Conservation (phyloP, 805 yeast species). For the Metschnikowia anglica region DNA sequence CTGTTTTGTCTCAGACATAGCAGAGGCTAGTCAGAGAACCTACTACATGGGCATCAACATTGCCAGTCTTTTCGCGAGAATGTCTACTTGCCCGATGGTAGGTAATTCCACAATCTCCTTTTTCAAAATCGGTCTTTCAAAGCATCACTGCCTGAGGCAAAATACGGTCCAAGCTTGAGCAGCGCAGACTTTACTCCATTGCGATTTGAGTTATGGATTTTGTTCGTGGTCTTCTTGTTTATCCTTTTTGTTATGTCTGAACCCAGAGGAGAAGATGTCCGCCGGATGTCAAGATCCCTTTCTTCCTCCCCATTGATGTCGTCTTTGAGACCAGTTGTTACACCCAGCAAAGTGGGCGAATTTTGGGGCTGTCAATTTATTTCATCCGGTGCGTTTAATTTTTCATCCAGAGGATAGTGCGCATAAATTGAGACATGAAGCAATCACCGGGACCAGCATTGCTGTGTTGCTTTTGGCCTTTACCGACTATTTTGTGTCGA, state of each 20-base stretch:
- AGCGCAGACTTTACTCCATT: conserved; percentile 34
- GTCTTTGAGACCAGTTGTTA: not conserved
- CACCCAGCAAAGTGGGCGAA: not conserved
- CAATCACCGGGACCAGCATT: conserved; percentile 24
- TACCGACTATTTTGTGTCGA: conserved; percentile 41
- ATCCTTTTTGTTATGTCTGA: conserved; percentile 50
- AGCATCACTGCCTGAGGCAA: conserved; percentile 1
- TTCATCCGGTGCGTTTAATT: conserved; percentile 53
- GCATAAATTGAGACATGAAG: conserved; percentile 20
- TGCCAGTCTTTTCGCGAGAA: conserved; percentile 59
- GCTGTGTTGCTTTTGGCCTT: conserved; percentile 47
- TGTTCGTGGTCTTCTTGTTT: conserved; percentile 32
- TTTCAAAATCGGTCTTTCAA: not conserved
- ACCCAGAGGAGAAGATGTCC: conserved; percentile 57
- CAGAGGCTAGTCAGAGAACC: conserved; percentile 58
- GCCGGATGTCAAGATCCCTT: conserved; percentile 49
- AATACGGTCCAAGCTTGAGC: conserved; percentile 19
- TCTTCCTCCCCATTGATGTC: conserved; percentile 24
- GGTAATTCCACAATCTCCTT: conserved; percentile 32
- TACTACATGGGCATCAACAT: conserved; percentile 56
- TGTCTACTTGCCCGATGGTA: conserved; percentile 63
- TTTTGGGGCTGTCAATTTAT: conserved; percentile 23
- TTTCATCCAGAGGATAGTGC: conserved; percentile 48
- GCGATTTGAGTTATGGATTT: conserved; percentile 31
- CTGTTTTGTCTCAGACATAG: conserved; percentile 74